These are phyloP conservation scores for Andrographis paniculata DNA, from an alignment of 305 asterid species.

Conservation along the genomic window DNA sequence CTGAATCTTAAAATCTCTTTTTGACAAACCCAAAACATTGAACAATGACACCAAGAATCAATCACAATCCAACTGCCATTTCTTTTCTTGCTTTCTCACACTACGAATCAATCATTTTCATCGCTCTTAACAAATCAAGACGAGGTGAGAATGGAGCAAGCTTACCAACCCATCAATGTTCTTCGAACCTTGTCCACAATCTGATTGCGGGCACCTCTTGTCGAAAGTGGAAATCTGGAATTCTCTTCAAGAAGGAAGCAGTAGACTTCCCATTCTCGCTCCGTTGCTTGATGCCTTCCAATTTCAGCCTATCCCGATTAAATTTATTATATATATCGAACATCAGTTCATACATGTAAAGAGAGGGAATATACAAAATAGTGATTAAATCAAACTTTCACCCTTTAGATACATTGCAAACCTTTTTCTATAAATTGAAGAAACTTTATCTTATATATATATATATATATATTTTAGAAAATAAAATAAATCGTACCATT, in stretches of 20 bases:
- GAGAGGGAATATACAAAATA: too few species aligned
- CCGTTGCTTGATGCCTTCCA: constrained; percentile 58
- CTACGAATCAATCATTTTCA: too few species aligned
- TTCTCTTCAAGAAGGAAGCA: constrained; percentile 73
- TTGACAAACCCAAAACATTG: not conserved
- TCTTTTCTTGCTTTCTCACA: not conserved
- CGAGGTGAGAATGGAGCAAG: constrained; percentile 11
- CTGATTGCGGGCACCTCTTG: constrained; percentile 36
- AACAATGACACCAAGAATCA: too few species aligned
- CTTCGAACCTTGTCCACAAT: constrained; percentile 82
- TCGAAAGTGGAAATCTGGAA: constrained; percentile 39
- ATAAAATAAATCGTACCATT: too few species aligned
- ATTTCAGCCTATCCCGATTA: constrained; percentile 57
- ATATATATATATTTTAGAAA: too few species aligned
- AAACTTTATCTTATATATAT: too few species aligned
- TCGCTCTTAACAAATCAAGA: not conserved
- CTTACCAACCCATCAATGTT: constrained; percentile 87
- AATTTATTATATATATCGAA: not conserved
- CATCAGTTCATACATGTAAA: not conserved
- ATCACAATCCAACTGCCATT: too few species aligned
- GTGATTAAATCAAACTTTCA: too few species aligned
- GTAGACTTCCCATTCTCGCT: constrained; percentile 82
- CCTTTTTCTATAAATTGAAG: too few species aligned
- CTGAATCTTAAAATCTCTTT: too few species aligned
- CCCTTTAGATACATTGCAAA: too few species aligned